Evolutionary conservation across 768 basidiomycete species (phyloP).

Genomic region (Infundibulicybe gibba): DNA sequence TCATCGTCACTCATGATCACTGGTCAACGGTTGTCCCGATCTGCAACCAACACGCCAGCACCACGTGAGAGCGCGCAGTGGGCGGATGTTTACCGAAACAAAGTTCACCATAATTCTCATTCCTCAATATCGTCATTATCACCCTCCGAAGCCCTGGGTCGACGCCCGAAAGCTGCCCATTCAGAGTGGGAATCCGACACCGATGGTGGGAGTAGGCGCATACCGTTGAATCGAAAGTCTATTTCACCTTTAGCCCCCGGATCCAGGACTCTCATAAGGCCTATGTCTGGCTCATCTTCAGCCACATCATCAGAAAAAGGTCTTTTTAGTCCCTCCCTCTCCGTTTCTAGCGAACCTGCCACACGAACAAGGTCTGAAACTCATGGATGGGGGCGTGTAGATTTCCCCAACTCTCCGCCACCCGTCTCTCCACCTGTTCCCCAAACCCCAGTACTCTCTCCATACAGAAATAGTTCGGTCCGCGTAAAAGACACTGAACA

Average conservation of each 20-base stretch:
- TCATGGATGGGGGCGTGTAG: conserved; percentile 26
- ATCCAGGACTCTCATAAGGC: conserved; percentile 35
- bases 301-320: conserved; percentile 35
- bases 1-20: conserved; percentile 44
- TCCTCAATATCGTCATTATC: conserved; percentile 67
- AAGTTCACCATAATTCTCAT: conserved; percentile 35
- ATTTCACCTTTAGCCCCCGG: conserved; percentile 70
- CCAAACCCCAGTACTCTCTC: conserved; percentile 28
- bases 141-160: conserved; percentile 43
- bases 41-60: conserved; percentile 30
- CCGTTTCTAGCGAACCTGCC: conserved; percentile 6
- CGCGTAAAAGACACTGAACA: conserved; percentile 21
- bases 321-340: conserved; percentile 26
- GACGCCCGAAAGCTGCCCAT: conserved; percentile 28
- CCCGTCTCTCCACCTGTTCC: conserved; percentile 33
- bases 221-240: conserved; percentile 64
- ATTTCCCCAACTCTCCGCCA: conserved; percentile 34
- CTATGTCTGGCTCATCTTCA: conserved; percentile 37
- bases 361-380: conserved; percentile 8
- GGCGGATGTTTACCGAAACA: conserved; percentile 32
- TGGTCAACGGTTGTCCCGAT: conserved; percentile 22
- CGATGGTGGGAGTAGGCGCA: conserved; percentile 43
- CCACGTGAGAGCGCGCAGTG: conserved; percentile 36
- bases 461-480: conserved; percentile 17
- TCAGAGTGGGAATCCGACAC: conserved; percentile 60